Evolutionary conservation across 371 early-diverging fungal species (phyloP).

Genomic region (Mucor sp.): DNA sequence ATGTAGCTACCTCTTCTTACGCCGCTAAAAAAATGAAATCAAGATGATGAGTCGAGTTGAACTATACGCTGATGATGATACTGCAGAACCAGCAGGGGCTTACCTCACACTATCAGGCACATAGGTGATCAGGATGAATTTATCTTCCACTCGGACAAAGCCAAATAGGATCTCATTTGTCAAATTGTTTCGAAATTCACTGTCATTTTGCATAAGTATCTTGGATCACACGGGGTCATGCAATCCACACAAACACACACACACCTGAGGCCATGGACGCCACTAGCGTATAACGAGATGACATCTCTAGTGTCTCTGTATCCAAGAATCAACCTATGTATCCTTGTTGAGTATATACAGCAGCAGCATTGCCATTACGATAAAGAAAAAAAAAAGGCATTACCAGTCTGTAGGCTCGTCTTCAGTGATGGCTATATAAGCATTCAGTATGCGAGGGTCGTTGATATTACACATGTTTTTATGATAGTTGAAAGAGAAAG

Average conservation of each 20-base stretch:
- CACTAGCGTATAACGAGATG: slow-evolving; percentile 65
- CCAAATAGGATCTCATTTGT: slow-evolving; percentile 71
- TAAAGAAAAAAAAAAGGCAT: too few relatives aligned
- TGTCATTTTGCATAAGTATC: slow-evolving; percentile 2
- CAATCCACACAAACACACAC: neutral
- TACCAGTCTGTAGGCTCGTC: slow-evolving; percentile 62
- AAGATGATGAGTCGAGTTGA: neutral
- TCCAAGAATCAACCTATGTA: slow-evolving; percentile 66
- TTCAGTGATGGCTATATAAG: slow-evolving; percentile 63
- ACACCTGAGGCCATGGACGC: slow-evolving; percentile 56
- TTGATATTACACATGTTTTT: slow-evolving; percentile 64
- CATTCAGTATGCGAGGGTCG: slow-evolving; percentile 63
- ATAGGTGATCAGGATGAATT: slow-evolving; percentile 64
- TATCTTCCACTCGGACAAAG: slow-evolving; percentile 63
- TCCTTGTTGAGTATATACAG: neutral
- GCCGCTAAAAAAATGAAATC: slow-evolving; percentile 44
- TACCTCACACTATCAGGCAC: slow-evolving; percentile 74
- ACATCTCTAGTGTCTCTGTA: slow-evolving; percentile 71
- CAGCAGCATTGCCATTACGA: too few relatives aligned
- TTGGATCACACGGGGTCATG: neutral
- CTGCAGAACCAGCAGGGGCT: neutral
- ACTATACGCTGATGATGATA: neutral
- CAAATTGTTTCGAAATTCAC: slow-evolving; percentile 61
- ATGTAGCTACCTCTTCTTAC: slow-evolving; percentile 65
- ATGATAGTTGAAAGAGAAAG: neutral